phyloP scores from a whole-genome alignment of 2,329 filamentous ascomycete species.

The Sclerotinia glacialis region DNA sequence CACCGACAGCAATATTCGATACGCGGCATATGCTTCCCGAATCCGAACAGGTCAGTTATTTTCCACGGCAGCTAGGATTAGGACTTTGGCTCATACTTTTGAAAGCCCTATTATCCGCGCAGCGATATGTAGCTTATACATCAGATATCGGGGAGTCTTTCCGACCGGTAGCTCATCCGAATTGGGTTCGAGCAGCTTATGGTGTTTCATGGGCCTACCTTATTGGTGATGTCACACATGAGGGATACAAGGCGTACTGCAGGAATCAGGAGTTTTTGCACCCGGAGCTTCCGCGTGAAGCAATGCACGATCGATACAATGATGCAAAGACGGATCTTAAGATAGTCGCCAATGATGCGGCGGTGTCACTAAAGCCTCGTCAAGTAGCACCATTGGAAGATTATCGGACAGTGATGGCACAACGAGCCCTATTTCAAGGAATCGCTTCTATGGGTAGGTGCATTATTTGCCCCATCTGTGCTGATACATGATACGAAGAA shows the following conservation, averaged over 20 bases:
- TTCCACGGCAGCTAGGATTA: neutral
- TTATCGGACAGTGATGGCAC: slow-evolving; percentile 84
- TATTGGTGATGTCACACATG: slow-evolving; percentile 82
- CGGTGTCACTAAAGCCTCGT: slow-evolving; percentile 39
- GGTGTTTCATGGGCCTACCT: slow-evolving; percentile 92
- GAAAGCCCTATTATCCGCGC: slow-evolving; percentile 75
- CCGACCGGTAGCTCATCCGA: slow-evolving; percentile 84
- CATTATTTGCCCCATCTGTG: slow-evolving; percentile 39
- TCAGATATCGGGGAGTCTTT: slow-evolving; percentile 96
- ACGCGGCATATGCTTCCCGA: slow-evolving; percentile 86
- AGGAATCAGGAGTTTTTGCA: slow-evolving; percentile 75
- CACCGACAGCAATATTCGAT: slow-evolving; percentile 81
- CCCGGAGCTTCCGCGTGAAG: slow-evolving; percentile 54
- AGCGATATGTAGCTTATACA: slow-evolving; percentile 96
- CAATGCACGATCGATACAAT: slow-evolving; percentile 37
- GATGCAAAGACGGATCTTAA: slow-evolving; percentile 34
- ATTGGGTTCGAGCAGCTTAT: slow-evolving; percentile 77
- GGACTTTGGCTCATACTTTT: neutral
- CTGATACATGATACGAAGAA: neutral
- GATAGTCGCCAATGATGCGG: slow-evolving; percentile 22
- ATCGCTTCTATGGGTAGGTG: slow-evolving; percentile 79
- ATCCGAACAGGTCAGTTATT: slow-evolving; percentile 58
- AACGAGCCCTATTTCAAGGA: slow-evolving; percentile 86
- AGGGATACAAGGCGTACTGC: slow-evolving; percentile 93
- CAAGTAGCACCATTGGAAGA: slow-evolving; percentile 76